These are phyloP conservation scores for Vitis hybrid DNA, from an alignment of 177 flowering plant genomes.

Conservation along the genomic window DNA sequence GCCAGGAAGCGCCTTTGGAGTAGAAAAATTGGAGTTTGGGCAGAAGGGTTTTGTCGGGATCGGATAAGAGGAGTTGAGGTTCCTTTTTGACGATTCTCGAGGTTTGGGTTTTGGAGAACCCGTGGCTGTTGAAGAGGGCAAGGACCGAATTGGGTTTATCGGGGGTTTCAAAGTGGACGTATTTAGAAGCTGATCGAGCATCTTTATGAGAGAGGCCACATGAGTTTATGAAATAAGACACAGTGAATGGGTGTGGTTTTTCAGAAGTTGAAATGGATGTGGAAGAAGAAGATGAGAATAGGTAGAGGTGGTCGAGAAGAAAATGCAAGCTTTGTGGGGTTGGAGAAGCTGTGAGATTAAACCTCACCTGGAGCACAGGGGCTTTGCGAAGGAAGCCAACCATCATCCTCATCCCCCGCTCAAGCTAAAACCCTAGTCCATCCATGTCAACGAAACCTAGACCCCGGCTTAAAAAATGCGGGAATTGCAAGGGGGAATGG, in stretches of 20 bases:
- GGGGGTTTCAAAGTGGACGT: conserved; percentile 2
- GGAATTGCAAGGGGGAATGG: not conserved
- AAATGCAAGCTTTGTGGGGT: no score
- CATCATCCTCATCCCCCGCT: no score
- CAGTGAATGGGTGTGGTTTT: not conserved
- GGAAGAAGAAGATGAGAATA: not conserved
- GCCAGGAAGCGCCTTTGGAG: conserved; percentile 6
- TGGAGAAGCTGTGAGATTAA: not conserved
- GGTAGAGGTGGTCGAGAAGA: not conserved
- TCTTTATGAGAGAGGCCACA: conserved; percentile 11
- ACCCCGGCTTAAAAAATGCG: no score
- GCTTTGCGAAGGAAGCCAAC: not conserved
- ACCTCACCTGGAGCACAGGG: not conserved
- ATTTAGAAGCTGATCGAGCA: conserved; percentile 11
- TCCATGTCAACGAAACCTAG: no score
- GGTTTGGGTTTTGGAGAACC: conserved; percentile 20
- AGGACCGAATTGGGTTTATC: conserved; percentile 17
- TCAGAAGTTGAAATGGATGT: not conserved
- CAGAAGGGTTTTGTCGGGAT: conserved; percentile 6
- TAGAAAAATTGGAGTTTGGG: conserved; percentile 12
- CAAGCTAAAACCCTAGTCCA: no score
- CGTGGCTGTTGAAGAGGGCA: conserved; percentile 17
- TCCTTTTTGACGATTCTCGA: conserved; percentile 1
- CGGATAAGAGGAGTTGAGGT: conserved; percentile 16
- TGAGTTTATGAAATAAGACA: conserved; percentile 16